Evolutionary conservation across 257 asterid genomes (phyloP), one percentile per base, ranked within the genome.

Genomic region (Nicotiana otophora): DNA sequence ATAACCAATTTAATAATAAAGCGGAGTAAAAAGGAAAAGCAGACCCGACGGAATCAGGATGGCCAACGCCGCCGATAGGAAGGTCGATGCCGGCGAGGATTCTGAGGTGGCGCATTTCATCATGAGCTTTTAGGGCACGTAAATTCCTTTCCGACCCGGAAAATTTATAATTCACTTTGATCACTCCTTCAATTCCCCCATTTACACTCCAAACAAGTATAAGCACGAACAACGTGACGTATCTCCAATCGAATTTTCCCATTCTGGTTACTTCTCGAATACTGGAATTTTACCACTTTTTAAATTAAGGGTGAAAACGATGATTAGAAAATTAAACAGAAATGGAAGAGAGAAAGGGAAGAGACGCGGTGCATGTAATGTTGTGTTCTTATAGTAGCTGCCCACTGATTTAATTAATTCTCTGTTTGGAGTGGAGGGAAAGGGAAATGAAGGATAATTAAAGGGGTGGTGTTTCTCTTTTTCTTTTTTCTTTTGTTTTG

Each of bases 61-160:
- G 98, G 42, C 99, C 99, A 53, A 90, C 89, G 36, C 99, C 98
- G 1, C 99, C 98, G 60, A 96, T 93, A 3, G 99, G 99, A 58
- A 96, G 90, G 94, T 96, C 99, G 80, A 96, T 98, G 79, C 98
- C 99, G 86, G 98, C 91, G 85, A 90, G 85, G 48, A 91, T 90
- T 69, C 89, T 89, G 75, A 93, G 93, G 80, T 93, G 98, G 51
- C 99, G 98, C 70, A 92, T 81, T 86, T 86, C 92, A 78, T 96
- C 99, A 86, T 96, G 98, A 28, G 97, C 97, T 86, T 91, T 92
- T 36, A 96, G 92, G 83, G 93, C 93, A 82, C 92, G 89, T 72
- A 96, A 91, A 81, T 87, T 88, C 82, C 94, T 88, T 83, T 87
- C 94, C 63, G 87, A 85, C 80, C 98, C 99, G 33, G 93, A 83